These are phyloP conservation scores for Nicotiana knightiana DNA, from an alignment of 257 asterid species.

Conservation along the genomic window DNA sequence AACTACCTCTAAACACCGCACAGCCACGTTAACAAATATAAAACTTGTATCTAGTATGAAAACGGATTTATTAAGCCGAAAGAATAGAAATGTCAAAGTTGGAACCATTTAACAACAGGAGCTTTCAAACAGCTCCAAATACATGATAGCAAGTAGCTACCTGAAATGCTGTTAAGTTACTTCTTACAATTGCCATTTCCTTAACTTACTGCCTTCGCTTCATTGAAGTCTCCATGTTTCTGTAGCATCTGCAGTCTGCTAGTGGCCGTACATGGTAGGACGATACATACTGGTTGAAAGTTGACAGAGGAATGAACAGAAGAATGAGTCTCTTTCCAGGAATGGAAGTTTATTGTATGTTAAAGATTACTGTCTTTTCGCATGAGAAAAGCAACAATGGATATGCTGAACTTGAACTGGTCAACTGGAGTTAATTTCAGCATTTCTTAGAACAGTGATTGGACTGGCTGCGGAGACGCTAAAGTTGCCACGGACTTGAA, in stretches of 20 bases:
- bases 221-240: conserved; percentile 23
- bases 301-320: conserved; percentile 42
- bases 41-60: neutral
- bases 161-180: conserved; percentile 29
- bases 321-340: conserved; percentile 35
- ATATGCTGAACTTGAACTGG: conserved; percentile 5
- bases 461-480: conserved; percentile 36
- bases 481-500: conserved; percentile 73
- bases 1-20: neutral
- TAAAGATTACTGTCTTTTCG: neutral
- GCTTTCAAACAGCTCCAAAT: conserved; percentile 11
- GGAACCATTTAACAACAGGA: conserved; percentile 11
- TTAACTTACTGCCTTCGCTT: conserved; percentile 28
- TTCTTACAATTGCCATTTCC: conserved; percentile 22
- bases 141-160: conserved; percentile 53
- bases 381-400: neutral
- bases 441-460: conserved; percentile 46
- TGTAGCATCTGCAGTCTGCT: conserved; percentile 23
- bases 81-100: conserved; percentile 3
- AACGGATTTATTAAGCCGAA: neutral
- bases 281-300: conserved; percentile 26
- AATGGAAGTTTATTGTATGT: conserved; percentile 17
- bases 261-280: conserved; percentile 32
- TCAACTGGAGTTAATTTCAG: conserved; percentile 20
- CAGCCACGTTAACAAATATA: neutral